Percentiles rank a stretch among this genome's conserved stretches.
Conservation (phyloP, 306 rosid species). For the Acacia acuminata region DNA sequence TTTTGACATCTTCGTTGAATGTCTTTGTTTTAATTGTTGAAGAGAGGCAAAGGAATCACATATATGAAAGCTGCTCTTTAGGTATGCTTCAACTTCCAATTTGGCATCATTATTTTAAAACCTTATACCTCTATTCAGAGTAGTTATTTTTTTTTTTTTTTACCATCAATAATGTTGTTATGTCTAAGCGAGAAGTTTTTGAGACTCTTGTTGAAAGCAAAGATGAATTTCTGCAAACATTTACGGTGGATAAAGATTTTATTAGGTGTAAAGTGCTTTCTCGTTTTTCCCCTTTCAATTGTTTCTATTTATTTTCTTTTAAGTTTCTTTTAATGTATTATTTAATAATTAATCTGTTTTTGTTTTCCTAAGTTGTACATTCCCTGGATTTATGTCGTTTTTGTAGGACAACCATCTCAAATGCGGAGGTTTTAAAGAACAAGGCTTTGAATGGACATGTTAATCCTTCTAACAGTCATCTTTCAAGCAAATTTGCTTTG, state of each 20-base stretch:
- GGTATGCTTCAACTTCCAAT: constrained; percentile 43
- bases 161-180: too few relatives aligned
- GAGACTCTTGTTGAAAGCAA: constrained; percentile 80
- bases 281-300: background rate
- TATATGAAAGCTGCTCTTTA: constrained; percentile 75
- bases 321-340: background rate
- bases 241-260: constrained; percentile 50
- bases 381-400: constrained; percentile 25
- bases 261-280: constrained; percentile 47
- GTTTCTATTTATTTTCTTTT: background rate
- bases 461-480: constrained; percentile 32
- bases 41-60: too few relatives aligned
- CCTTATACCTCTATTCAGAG: constrained; percentile 9
- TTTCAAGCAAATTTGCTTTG: constrained; percentile 43
- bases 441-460: constrained; percentile 44
- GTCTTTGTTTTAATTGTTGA: too few relatives aligned
- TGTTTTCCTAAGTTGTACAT: constrained; percentile 4
- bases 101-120: constrained; percentile 2
- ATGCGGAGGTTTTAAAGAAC: constrained; percentile 60
- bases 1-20: too few relatives aligned
- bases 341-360: constrained; percentile 10
- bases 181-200: constrained; percentile 61
- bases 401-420: constrained; percentile 61
- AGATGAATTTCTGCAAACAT: constrained; percentile 75
- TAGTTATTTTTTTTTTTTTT: too few relatives aligned